A percentile compares a stretch with the other conserved stretches of the same genome.
Conservation (phyloP, 768 basidiomycete genomes). For the Mycena polygramma region DNA sequence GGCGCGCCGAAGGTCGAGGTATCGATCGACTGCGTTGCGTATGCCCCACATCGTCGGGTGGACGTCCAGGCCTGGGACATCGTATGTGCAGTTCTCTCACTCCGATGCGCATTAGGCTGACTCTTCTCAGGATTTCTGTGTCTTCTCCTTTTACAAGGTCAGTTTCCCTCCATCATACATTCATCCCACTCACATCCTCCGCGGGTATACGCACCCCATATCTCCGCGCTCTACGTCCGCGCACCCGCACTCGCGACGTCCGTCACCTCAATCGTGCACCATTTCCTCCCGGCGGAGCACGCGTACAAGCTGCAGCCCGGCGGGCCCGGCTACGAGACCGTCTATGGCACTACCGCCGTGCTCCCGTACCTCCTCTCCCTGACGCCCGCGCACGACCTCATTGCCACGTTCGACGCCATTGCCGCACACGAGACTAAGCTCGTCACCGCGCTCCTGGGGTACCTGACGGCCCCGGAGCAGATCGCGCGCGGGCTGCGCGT, state of each 20-base stretch:
- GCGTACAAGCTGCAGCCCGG: conserved; percentile 79
- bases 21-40: conserved; percentile 83
- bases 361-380: conserved; percentile 75
- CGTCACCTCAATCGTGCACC: conserved; percentile 72
- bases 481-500: conserved; percentile 72
- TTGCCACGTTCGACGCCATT: conserved; percentile 68
- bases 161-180: conserved; percentile 1
- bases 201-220: conserved; percentile 83
- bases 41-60: conserved; percentile 78
- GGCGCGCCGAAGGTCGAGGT: conserved; percentile 75
- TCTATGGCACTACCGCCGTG: conserved; percentile 71
- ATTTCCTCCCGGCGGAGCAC: conserved; percentile 68
- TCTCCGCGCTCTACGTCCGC: conserved; percentile 75
- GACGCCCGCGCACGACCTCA: conserved; percentile 60
- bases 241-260: conserved; percentile 61
- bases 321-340: conserved; percentile 81
- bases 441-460: conserved; percentile 65
- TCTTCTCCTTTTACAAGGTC: conserved; percentile 85
- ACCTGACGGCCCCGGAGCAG: conserved; percentile 64
- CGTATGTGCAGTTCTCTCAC: conserved; percentile 12
- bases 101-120: background rate
- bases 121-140: conserved; percentile 65
- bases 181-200: background rate
- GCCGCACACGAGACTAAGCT: conserved; percentile 72
- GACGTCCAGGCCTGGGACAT: conserved; percentile 85